phyloP scores from a whole-genome alignment of 169 alveolate genomes.

The Cryptosporidium muris region DNA sequence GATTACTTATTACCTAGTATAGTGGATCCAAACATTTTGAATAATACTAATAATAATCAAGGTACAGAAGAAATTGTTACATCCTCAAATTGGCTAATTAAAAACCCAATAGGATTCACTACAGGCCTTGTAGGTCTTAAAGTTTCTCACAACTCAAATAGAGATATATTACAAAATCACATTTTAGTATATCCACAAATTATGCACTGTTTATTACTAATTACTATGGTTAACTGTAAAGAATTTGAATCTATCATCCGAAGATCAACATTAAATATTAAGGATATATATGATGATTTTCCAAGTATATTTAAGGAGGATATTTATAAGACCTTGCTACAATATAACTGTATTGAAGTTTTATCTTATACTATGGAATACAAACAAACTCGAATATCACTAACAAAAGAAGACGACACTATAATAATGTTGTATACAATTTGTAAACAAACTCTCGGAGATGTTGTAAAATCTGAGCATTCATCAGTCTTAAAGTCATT shows the following conservation, averaged over 20 bases:
- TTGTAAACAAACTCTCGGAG: background rate
- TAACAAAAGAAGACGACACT: conserved; percentile 45
- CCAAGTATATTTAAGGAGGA: background rate
- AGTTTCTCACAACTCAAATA: conserved; percentile 27
- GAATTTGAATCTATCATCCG: conserved; percentile 16
- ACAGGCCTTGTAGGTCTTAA: conserved; percentile 43
- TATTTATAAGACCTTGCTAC: background rate
- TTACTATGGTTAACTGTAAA: conserved; percentile 11
- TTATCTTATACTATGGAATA: conserved; percentile 40
- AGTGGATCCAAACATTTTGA: background rate
- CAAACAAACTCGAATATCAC: conserved; percentile 15
- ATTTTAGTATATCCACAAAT: conserved; percentile 53
- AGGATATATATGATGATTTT: background rate
- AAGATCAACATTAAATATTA: background rate
- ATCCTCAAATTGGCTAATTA: conserved; percentile 11
- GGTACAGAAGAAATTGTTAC: background rate
- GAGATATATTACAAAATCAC: conserved; percentile 8
- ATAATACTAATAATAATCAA: background rate
- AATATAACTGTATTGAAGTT: conserved; percentile 18
- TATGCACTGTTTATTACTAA: conserved; percentile 31
- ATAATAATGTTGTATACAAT: conserved; percentile 19
- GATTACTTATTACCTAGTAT: conserved; percentile 2
- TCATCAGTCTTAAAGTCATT: background rate
- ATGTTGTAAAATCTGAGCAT: background rate
- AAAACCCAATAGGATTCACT: conserved; percentile 1